These are phyloP conservation scores for Musa troglodytarum DNA, from an alignment of 176 grass and related monocot species.

Conservation along the genomic window DNA sequence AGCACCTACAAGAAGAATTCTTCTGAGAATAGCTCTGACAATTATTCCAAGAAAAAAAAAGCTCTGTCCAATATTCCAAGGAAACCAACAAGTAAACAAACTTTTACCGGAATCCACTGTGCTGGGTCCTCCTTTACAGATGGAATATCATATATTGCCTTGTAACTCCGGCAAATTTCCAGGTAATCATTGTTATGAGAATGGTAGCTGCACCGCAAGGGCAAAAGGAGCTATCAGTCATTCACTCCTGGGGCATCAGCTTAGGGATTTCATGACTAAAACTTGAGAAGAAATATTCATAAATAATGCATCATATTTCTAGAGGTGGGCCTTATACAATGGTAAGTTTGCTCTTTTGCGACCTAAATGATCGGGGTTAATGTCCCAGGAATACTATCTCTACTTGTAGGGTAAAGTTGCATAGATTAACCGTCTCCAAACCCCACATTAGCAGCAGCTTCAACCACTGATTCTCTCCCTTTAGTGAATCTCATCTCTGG, in stretches of 20 bases:
- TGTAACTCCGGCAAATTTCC: constrained; percentile 91
- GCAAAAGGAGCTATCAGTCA: background rate
- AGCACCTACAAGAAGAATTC: constrained; percentile 51
- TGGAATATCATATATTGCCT: constrained; percentile 88
- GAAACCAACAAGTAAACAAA: background rate
- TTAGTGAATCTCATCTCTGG: background rate
- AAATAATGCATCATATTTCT: background rate
- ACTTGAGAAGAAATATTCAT: background rate
- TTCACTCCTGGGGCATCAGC: background rate
- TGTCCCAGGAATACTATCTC: too few species aligned
- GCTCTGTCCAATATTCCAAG: background rate
- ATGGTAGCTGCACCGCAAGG: constrained; percentile 46
- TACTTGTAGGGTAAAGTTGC: too few species aligned
- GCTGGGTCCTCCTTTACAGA: constrained; percentile 65
- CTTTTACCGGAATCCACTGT: constrained; percentile 76
- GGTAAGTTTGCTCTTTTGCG: too few species aligned
- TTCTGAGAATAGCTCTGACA: background rate
- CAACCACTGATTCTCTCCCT: too few species aligned
- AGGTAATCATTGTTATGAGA: constrained; percentile 84
- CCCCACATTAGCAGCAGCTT: too few species aligned
- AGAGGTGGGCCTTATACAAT: too few species aligned
- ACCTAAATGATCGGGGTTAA: too few species aligned
- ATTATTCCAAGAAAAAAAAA: background rate
- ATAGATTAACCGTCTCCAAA: too few species aligned
- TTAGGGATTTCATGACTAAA: background rate